phyloP scores from a whole-genome alignment of 345 rosid genomes.

The Psidium guajava region DNA sequence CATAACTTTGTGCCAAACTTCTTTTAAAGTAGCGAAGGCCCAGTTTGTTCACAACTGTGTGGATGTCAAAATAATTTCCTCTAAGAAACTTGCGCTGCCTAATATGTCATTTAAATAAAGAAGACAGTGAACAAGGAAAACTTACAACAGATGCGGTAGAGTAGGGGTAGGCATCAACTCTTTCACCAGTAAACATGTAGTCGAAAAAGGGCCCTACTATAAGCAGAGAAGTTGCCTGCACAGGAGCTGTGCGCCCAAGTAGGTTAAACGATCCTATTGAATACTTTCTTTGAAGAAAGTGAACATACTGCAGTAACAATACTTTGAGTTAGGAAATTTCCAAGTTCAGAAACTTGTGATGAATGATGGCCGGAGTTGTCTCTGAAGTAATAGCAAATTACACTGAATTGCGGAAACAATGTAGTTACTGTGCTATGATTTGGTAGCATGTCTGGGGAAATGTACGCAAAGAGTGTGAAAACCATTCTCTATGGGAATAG shows the following conservation, averaged over 20 bases:
- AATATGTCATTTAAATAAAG: not conserved
- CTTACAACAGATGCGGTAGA: slow-evolving; percentile 54
- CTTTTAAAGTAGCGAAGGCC: not conserved
- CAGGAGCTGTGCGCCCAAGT: slow-evolving; percentile 95
- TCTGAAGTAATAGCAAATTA: not conserved
- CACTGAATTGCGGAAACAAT: not conserved
- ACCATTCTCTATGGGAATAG: not conserved
- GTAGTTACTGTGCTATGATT: not conserved
- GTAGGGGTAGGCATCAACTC: slow-evolving; percentile 62
- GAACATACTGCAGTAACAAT: slow-evolving; percentile 63
- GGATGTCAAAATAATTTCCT: not conserved
- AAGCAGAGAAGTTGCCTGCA: slow-evolving; percentile 83
- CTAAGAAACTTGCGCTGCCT: not conserved
- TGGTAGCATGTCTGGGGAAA: not conserved
- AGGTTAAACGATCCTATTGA: slow-evolving; percentile 84
- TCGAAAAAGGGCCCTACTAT: slow-evolving; percentile 82
- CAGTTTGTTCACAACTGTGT: not conserved
- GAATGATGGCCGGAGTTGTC: not conserved
- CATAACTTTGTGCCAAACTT: not conserved
- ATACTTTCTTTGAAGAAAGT: slow-evolving; percentile 82
- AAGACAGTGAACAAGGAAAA: not conserved
- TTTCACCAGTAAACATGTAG: slow-evolving; percentile 72
- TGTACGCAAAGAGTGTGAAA: not conserved
- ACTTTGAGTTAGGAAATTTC: not conserved
- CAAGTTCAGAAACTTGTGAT: not conserved